Evolutionary conservation across 2,329 filamentous ascomycete species (phyloP), one percentile per base, ranked within the genome.

Genomic region (Fusarium redolens): DNA sequence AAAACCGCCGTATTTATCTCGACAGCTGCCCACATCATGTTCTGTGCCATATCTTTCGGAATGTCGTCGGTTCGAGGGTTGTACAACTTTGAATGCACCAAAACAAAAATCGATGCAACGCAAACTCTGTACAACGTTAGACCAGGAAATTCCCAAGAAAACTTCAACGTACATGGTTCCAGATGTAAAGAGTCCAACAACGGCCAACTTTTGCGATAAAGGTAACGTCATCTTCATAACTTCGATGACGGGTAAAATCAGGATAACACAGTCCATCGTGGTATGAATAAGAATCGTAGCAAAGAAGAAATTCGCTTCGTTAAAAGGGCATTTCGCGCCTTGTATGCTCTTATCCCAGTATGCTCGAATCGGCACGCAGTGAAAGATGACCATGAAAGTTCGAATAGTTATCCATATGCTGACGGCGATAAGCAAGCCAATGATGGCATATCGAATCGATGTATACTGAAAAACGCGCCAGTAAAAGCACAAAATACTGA

Each of bases 381-480:
- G 78, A 51, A 82, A 82, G 4, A 80, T 76, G 3, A 77, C 77
- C 43, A 82, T 72, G 56, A 81, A 79, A 1, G 78, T 80, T 15
- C 78, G 61, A 12, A 80, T 62, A 5, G 69, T 73, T 5, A 80
- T 67, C 79, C 79, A 81, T 18, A 76, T 63, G 31, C 58, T 37
- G 0, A 75, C 74, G 1, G 64, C 71, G 12, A 37, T 57, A 15
- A 78, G 65, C 8, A 81, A 52, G 8, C 73, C 41, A 0, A 74
- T 54, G 18, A 81, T 79, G 9, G 78, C 71, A 12, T 77, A 69
- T 18, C 74, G 76, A 65, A 81, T 79, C 8, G 63, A 67, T 1
- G 79, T 68, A 4, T 72, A 66, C 9, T 68, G 62, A 51, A 81
- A 81, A 4, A 80, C 54, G 5, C 79, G 74, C 75, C 75, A 79